Percentiles rank a stretch among this genome's conserved stretches.
Evolutionary conservation across 495 filamentous ascomycete species (phyloP).

Genomic region (Jackrogersella minutella): DNA sequence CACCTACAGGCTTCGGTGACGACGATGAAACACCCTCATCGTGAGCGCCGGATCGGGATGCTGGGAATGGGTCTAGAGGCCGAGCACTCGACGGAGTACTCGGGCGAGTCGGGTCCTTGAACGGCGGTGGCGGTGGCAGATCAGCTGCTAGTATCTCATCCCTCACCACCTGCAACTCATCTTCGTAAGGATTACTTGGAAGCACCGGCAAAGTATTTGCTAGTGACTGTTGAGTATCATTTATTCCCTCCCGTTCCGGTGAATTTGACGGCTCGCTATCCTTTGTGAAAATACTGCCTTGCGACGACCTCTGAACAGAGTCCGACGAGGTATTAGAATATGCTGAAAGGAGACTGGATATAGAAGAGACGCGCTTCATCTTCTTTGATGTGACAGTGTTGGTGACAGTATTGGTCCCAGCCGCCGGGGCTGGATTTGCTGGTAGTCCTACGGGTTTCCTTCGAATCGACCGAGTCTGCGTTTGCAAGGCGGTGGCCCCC

Average conservation of each 20-base stretch:
- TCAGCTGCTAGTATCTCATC: conserved; percentile 14
- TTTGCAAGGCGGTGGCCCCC: conserved; percentile 20
- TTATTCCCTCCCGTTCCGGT: conserved; percentile 38
- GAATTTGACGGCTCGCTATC: conserved; percentile 49
- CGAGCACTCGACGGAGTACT: conserved; percentile 28
- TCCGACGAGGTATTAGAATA: conserved; percentile 54
- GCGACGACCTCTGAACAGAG: conserved; percentile 46
- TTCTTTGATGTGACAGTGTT: conserved; percentile 30
- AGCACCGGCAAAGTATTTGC: conserved; percentile 24
- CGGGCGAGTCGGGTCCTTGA: conserved; percentile 45
- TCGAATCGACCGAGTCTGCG: conserved; percentile 32
- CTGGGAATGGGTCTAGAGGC: background rate
- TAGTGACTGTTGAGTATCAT: conserved; percentile 22
- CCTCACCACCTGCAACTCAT: conserved; percentile 4
- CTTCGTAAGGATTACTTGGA: conserved; percentile 37
- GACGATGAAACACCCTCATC: conserved; percentile 10
- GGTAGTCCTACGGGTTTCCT: conserved; percentile 42
- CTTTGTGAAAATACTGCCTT: conserved; percentile 45
- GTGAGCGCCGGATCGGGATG: background rate
- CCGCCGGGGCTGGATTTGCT: conserved; percentile 30
- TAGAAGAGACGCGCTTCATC: conserved; percentile 47
- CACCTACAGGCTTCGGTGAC: conserved; percentile 22
- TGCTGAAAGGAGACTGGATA: conserved; percentile 56
- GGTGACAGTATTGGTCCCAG: conserved; percentile 10
- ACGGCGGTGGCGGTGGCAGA: conserved; percentile 50